Evolutionary conservation across 2,329 filamentous ascomycete species (phyloP).

Genomic region (Bertia moriformis): DNA sequence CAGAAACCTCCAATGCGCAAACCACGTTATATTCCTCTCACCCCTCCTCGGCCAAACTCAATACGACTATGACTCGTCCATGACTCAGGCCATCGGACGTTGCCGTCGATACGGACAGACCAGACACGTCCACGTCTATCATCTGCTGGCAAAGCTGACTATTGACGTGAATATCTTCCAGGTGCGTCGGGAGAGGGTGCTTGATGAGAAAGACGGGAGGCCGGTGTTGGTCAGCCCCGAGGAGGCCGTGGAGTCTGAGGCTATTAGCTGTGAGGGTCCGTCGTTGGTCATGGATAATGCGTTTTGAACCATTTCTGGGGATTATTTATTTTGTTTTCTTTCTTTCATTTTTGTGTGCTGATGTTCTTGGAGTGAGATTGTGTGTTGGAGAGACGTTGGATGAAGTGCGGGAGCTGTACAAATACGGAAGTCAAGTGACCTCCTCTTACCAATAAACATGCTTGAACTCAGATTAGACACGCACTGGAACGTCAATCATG

Average conservation of each 20-base stretch:
- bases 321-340: conserved; percentile 7
- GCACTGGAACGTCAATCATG: no score
- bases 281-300: conserved; percentile 12
- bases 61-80: conserved; percentile 37
- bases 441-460: no score
- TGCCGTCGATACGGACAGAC: conserved; percentile 40
- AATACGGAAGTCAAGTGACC: no score
- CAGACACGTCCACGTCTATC: conserved; percentile 41
- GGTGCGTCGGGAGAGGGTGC: conserved; percentile 10
- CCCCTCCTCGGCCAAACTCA: conserved; percentile 33
- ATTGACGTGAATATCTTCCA: conserved; percentile 28
- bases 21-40: conserved; percentile 48
- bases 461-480: no score
- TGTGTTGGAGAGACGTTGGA: no score
- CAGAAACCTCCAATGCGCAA: conserved; percentile 47
- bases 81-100: conserved; percentile 50
- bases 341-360: no score
- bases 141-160: conserved; percentile 23
- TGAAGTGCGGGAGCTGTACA: no score
- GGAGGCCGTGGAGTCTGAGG: conserved; percentile 4
- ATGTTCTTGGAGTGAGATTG: no score
- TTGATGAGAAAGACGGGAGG: conserved; percentile 2
- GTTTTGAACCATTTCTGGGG: conserved; percentile 8
- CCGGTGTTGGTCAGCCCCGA: background rate
- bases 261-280: conserved; percentile 10